phyloP scores from a whole-genome alignment of 495 filamentous ascomycete species.

The Tuber aestivum region DNA sequence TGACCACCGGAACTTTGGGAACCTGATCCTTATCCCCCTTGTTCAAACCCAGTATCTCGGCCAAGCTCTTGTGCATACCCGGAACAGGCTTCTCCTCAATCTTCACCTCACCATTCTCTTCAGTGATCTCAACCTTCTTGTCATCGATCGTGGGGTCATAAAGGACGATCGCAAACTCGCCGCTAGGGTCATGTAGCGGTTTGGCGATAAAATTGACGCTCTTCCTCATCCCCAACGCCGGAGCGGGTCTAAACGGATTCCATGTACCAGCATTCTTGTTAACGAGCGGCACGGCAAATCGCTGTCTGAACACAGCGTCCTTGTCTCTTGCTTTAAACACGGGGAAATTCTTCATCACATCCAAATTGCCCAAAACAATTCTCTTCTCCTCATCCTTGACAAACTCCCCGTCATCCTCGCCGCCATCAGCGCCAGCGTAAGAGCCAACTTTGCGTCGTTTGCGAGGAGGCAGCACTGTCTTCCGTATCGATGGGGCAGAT shows the following conservation, averaged over 20 bases:
- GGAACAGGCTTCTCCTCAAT: slow-evolving; percentile 42
- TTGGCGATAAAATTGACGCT: slow-evolving; percentile 82
- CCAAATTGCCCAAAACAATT: slow-evolving; percentile 63
- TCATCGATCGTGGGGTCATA: slow-evolving; percentile 94
- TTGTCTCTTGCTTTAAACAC: slow-evolving; percentile 89
- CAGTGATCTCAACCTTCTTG: slow-evolving; percentile 51
- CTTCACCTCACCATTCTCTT: slow-evolving; percentile 53
- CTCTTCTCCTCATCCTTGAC: slow-evolving; percentile 58
- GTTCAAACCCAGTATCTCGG: slow-evolving; percentile 91
- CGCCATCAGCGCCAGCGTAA: slow-evolving; percentile 78
- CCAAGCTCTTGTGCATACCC: slow-evolving; percentile 83
- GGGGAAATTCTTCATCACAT: slow-evolving; percentile 74
- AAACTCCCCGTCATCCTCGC: slow-evolving; percentile 71
- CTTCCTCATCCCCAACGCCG: slow-evolving; percentile 75
- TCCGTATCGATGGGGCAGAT: slow-evolving; percentile 61
- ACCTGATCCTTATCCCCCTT: slow-evolving; percentile 74
- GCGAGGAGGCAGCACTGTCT: slow-evolving; percentile 73
- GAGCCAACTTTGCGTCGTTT: slow-evolving; percentile 78
- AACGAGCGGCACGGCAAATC: slow-evolving; percentile 79
- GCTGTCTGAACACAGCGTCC: slow-evolving; percentile 66
- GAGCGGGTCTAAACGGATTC: slow-evolving; percentile 70
- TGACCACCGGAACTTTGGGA: slow-evolving; percentile 91
- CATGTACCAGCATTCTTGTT: slow-evolving; percentile 70
- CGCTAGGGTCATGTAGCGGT: slow-evolving; percentile 87
- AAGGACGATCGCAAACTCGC: slow-evolving; percentile 92